Percentiles rank a stretch among this genome's conserved stretches.
These are phyloP conservation scores for Penicillium hordei DNA, from an alignment of 2,329 filamentous ascomycete species.

Conservation along the genomic window DNA sequence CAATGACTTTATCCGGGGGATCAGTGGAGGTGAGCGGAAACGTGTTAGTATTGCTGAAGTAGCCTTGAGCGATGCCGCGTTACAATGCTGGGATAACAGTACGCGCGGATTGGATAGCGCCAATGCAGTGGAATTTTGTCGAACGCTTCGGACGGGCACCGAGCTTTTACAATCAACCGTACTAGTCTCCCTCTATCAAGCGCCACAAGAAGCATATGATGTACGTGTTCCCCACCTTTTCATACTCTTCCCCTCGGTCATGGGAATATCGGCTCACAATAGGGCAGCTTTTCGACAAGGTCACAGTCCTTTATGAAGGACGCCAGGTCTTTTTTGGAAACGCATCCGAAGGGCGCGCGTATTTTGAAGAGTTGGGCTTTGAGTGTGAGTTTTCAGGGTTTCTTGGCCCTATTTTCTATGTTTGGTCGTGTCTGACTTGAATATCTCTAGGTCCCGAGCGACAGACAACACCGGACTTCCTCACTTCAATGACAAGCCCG, in stretches of 20 bases:
- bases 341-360: slow-evolving; percentile 56
- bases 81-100: slow-evolving; percentile 43
- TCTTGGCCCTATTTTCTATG: not conserved
- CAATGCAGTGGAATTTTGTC: slow-evolving; percentile 54
- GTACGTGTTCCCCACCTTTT: not conserved
- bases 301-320: slow-evolving; percentile 67
- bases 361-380: slow-evolving; percentile 67
- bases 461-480: slow-evolving; percentile 67
- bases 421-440: not conserved
- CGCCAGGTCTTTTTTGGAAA: slow-evolving; percentile 71
- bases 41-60: slow-evolving; percentile 57
- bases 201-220: slow-evolving; percentile 39
- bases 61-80: slow-evolving; percentile 41
- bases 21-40: slow-evolving; percentile 58
- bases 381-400: slow-evolving; percentile 43
- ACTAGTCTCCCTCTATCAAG: slow-evolving; percentile 53
- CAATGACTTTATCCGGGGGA: slow-evolving; percentile 56
- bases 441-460: slow-evolving; percentile 47
- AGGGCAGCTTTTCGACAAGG: slow-evolving; percentile 62
- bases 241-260: not conserved
- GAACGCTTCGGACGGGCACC: slow-evolving; percentile 45
- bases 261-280: not conserved
- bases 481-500: slow-evolving; percentile 66
- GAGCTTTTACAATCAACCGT: slow-evolving; percentile 46
- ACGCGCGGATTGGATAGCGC: slow-evolving; percentile 49